Conservation (phyloP, 2,329 filamentous ascomycete species). For the Didymella glomerata region DNA sequence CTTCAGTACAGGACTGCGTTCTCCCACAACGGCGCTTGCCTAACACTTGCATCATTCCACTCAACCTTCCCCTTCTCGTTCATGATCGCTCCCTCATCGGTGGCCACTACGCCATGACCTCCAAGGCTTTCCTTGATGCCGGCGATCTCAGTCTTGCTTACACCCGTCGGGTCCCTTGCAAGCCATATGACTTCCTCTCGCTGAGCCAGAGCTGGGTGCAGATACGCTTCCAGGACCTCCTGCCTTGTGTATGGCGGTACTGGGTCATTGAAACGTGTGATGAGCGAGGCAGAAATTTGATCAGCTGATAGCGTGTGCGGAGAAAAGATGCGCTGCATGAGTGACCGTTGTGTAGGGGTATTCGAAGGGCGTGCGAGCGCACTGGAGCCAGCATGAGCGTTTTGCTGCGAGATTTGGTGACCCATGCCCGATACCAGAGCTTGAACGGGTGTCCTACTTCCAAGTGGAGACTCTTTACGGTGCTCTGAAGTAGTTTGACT, state of each 20-base stretch:
- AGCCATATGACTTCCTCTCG: not conserved
- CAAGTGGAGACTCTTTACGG: not conserved
- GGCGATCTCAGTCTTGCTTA: not conserved
- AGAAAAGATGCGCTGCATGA: not conserved
- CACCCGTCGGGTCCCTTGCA: not conserved
- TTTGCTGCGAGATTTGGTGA: not conserved
- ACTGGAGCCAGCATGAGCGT: not conserved
- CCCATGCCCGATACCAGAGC: not conserved
- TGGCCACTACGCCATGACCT: not conserved
- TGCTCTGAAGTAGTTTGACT: not conserved
- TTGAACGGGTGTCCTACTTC: not conserved
- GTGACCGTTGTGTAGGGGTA: not conserved
- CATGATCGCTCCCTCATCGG: not conserved
- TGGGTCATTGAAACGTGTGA: not conserved
- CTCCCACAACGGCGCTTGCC: not conserved
- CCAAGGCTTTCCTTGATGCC: not conserved
- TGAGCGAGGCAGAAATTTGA: not conserved
- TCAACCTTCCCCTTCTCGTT: not conserved
- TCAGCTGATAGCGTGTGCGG: not conserved
- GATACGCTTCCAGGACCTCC: not conserved
- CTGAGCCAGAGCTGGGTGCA: not conserved
- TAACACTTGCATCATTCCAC: not conserved
- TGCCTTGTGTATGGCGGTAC: not conserved
- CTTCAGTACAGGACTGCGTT: not conserved
- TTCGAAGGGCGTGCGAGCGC: not conserved